Percentiles rank a stretch among this genome's conserved stretches.
Evolutionary conservation across 148 eudicot genomes (phyloP).

Genomic region (Mesembryanthemum crystallinum): DNA sequence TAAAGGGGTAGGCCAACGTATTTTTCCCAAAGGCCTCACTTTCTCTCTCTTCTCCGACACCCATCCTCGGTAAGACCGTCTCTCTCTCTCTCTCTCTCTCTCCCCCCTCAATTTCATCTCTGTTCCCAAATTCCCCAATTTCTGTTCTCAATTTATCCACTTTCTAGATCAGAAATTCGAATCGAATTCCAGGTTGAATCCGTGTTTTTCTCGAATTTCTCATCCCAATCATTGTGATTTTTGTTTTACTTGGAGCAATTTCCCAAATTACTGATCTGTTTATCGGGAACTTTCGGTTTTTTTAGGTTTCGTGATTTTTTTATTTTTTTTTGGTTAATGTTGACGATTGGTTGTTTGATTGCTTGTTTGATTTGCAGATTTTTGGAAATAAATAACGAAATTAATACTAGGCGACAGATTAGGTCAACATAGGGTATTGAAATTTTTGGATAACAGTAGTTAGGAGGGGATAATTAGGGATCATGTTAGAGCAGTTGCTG

Average conservation of each 20-base stretch:
- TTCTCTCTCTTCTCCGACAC: background rate
- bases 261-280: background rate
- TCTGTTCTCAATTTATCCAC: too few species aligned
- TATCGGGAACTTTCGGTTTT: too few species aligned
- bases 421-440: slow-evolving; percentile 13
- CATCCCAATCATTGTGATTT: background rate
- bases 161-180: background rate
- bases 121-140: background rate
- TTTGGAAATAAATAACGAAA: background rate
- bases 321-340: background rate
- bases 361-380: slow-evolving; percentile 22
- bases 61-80: slow-evolving; percentile 13
- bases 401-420: background rate
- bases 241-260: background rate
- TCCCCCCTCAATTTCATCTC: background rate
- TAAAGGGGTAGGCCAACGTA: background rate
- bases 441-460: background rate
- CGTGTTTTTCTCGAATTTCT: background rate
- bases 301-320: too few species aligned
- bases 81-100: slow-evolving; percentile 4
- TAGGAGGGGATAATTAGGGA: background rate
- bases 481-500: slow-evolving; percentile 88
- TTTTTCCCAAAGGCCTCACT: background rate
- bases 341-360: background rate
- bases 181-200: background rate